phyloP scores from a whole-genome alignment of 331 rosid species.

The Arachis monticola region DNA sequence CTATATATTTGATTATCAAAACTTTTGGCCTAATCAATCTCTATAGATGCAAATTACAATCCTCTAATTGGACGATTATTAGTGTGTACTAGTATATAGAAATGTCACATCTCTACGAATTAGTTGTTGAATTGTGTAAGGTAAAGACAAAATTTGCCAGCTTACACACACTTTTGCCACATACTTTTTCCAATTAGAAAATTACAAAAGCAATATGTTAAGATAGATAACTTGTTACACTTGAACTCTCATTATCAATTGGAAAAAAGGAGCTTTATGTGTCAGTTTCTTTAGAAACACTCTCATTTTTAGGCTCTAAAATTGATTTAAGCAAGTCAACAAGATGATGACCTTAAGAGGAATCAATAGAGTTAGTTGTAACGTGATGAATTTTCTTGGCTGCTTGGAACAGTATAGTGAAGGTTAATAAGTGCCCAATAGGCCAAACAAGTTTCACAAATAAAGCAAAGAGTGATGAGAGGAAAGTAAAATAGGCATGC shows the following conservation, averaged over 20 bases:
- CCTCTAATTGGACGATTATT: slow-evolving; percentile 41
- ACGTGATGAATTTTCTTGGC: slow-evolving; percentile 9
- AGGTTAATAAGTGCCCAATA: slow-evolving; percentile 14
- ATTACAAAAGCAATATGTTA: slow-evolving; percentile 40
- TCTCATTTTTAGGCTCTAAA: neutral
- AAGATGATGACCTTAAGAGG: slow-evolving; percentile 17
- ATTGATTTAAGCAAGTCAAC: slow-evolving; percentile 34
- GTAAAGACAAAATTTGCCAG: slow-evolving; percentile 56
- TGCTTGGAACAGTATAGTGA: neutral
- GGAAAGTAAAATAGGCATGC: neutral
- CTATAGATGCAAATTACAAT: slow-evolving; percentile 39
- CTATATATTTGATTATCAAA: slow-evolving; percentile 38
- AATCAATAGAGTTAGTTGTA: slow-evolving; percentile 5
- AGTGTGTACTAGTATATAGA: slow-evolving; percentile 7
- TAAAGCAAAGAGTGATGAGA: neutral
- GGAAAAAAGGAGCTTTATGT: slow-evolving; percentile 44
- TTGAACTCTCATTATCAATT: slow-evolving; percentile 40
- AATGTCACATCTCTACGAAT: slow-evolving; percentile 44
- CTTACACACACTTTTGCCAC: slow-evolving; percentile 34
- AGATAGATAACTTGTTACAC: slow-evolving; percentile 35
- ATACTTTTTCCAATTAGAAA: slow-evolving; percentile 30
- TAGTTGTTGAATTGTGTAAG: slow-evolving; percentile 48
- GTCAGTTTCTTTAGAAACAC: slow-evolving; percentile 21
- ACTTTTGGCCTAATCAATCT: slow-evolving; percentile 52
- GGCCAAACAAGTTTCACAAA: neutral